Evolutionary conservation across 495 filamentous ascomycete genomes (phyloP).

Genomic region (Lichenothelia convexa): DNA sequence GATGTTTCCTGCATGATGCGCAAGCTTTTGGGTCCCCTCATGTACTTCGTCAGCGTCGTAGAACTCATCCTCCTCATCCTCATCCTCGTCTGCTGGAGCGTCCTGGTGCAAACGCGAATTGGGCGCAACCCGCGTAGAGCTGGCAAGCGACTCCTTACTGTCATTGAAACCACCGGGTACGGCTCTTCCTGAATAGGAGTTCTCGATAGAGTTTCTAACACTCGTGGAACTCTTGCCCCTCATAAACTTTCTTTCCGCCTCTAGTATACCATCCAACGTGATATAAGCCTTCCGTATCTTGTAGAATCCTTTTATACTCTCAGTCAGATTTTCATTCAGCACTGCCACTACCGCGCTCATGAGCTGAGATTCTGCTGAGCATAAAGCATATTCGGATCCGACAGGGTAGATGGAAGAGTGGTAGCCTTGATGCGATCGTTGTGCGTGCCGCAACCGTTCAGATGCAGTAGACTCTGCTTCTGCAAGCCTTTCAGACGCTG

Average conservation of each 20-base stretch:
- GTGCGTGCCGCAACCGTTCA: conserved; percentile 57
- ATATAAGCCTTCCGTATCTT: conserved; percentile 80
- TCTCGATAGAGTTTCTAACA: conserved; percentile 9
- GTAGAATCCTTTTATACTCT: conserved; percentile 82
- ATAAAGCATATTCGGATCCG: conserved; percentile 70
- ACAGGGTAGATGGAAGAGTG: conserved; percentile 53
- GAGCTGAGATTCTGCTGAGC: conserved; percentile 62
- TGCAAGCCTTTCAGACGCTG: conserved; percentile 51
- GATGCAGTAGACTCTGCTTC: conserved; percentile 67
- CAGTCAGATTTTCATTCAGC: conserved; percentile 81
- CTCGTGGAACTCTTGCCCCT: conserved; percentile 17
- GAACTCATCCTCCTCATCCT: conserved; percentile 25
- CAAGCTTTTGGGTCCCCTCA: conserved; percentile 6
- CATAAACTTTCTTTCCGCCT: conserved; percentile 42
- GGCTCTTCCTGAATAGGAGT: conserved; percentile 5
- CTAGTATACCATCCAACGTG: conserved; percentile 57
- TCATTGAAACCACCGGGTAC: conserved; percentile 10
- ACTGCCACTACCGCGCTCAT: conserved; percentile 82
- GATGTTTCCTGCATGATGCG: conserved; percentile 20
- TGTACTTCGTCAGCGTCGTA: conserved; percentile 26
- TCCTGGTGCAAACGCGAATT: background rate
- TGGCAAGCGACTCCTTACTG: background rate
- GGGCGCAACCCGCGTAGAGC: background rate
- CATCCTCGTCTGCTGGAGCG: conserved; percentile 8
- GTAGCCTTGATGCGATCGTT: conserved; percentile 32